These are phyloP conservation scores for Penicillium fuscoglaucum DNA, from an alignment of 2,329 filamentous ascomycete species.

Conservation along the genomic window DNA sequence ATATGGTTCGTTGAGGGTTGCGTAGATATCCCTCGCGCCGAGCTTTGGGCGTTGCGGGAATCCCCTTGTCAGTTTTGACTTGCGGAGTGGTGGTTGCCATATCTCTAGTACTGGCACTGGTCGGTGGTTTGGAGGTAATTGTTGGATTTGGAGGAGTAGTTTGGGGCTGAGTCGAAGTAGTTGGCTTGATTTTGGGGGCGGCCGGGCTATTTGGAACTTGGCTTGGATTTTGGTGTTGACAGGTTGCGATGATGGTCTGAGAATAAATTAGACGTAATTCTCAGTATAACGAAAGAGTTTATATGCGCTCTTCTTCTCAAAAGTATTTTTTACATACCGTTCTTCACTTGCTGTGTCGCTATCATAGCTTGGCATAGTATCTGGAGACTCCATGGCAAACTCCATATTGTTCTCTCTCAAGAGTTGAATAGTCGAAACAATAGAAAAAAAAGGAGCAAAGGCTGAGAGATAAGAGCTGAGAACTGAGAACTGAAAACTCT, in stretches of 20 bases:
- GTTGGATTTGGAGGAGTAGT: slow-evolving; percentile 37
- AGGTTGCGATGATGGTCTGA: slow-evolving; percentile 12
- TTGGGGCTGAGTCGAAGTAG: slow-evolving; percentile 30
- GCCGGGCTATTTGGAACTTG: slow-evolving; percentile 33
- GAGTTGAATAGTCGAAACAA: neutral
- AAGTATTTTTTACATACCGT: slow-evolving; percentile 17
- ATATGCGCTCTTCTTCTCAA: neutral
- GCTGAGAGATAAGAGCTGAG: neutral
- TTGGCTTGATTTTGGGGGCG: slow-evolving; percentile 31
- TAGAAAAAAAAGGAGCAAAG: neutral
- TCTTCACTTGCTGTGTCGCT: slow-evolving; percentile 25
- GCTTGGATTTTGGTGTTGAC: slow-evolving; percentile 24
- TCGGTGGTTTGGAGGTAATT: slow-evolving; percentile 26
- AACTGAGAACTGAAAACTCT: neutral
- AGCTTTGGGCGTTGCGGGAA: slow-evolving; percentile 26
- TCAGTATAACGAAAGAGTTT: neutral
- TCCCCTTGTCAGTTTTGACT: slow-evolving; percentile 25
- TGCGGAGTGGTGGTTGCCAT: slow-evolving; percentile 32
- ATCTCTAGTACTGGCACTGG: slow-evolving; percentile 34
- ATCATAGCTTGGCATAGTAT: slow-evolving; percentile 18
- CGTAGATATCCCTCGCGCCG: slow-evolving; percentile 30
- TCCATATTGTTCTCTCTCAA: neutral
- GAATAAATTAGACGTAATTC: neutral
- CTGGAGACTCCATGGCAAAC: slow-evolving; percentile 11
- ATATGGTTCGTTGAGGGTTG: slow-evolving; percentile 31